phyloP scores from a whole-genome alignment of 2,329 filamentous ascomycete genomes.

The Xylariales sp. region DNA sequence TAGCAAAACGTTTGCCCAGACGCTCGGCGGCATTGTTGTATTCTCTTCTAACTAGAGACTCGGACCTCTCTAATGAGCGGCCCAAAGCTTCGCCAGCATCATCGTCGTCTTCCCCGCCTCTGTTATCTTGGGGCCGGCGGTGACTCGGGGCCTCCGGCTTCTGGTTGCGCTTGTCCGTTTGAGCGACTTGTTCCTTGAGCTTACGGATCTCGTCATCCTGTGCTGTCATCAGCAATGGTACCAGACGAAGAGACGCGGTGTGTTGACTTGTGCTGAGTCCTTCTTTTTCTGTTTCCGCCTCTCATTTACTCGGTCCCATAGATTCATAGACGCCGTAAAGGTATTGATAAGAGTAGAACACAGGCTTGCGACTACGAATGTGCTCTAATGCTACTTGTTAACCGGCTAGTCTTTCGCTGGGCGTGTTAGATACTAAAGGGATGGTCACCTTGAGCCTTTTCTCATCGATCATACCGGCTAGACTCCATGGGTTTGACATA shows the following conservation, averaged over 20 bases:
- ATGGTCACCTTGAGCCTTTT: constrained; percentile 49
- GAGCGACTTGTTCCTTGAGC: constrained; percentile 33
- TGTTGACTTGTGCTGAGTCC: constrained; percentile 48
- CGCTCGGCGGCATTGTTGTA: constrained; percentile 51
- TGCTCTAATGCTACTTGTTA: constrained; percentile 46
- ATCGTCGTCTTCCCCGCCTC: constrained; percentile 40
- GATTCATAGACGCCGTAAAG: constrained; percentile 52
- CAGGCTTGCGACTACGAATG: constrained; percentile 55
- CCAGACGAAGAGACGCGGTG: neutral
- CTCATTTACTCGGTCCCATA: constrained; percentile 53
- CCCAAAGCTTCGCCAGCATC: constrained; percentile 42
- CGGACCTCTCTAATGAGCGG: constrained; percentile 48
- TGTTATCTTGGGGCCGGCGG: constrained; percentile 26
- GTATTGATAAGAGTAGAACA: constrained; percentile 54
- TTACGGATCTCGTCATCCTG: constrained; percentile 37
- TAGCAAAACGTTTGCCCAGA: constrained; percentile 51
- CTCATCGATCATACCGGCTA: constrained; percentile 52
- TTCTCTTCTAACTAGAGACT: constrained; percentile 50
- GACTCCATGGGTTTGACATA: constrained; percentile 38
- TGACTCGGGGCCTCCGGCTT: constrained; percentile 7
- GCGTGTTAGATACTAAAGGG: neutral
- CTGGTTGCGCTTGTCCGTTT: constrained; percentile 32
- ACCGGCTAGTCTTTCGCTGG: neutral
- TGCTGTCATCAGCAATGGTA: constrained; percentile 28
- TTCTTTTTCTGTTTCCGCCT: constrained; percentile 49